Evolutionary conservation across 768 basidiomycete genomes (phyloP).

Genomic region (Hypsizygus marmoreus): DNA sequence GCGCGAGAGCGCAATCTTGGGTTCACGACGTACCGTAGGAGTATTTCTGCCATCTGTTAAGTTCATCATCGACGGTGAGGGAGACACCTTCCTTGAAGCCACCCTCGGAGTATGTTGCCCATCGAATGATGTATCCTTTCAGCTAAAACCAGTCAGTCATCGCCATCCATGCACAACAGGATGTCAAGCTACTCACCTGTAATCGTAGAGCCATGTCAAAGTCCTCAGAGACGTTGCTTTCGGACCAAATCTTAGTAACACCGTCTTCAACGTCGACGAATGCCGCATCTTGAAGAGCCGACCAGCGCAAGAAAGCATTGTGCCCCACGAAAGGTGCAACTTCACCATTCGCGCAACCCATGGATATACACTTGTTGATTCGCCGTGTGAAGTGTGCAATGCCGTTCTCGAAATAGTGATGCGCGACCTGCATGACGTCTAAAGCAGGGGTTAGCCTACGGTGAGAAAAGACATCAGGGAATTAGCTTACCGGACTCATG

Average conservation of each 20-base stretch:
- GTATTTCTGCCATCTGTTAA: conserved; percentile 93
- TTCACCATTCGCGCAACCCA: conserved; percentile 81
- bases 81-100: conserved; percentile 93
- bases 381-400: conserved; percentile 86
- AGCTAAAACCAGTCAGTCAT: conserved; percentile 32
- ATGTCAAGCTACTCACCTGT: conserved; percentile 32
- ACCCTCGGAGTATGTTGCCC: conserved; percentile 84
- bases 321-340: conserved; percentile 85
- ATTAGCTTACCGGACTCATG: conserved; percentile 70
- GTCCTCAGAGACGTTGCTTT: conserved; percentile 80
- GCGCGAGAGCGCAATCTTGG: neutral
- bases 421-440: conserved; percentile 90
- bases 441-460: neutral
- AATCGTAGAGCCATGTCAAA: conserved; percentile 80
- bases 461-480: neutral
- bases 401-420: conserved; percentile 90
- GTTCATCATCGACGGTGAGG: conserved; percentile 85
- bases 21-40: conserved; percentile 54
- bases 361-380: conserved; percentile 82
- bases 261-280: conserved; percentile 69
- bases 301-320: conserved; percentile 90
- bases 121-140: conserved; percentile 75
- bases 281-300: conserved; percentile 83
- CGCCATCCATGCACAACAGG: neutral
- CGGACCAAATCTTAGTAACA: conserved; percentile 78